A percentile compares a stretch with the other conserved stretches of the same genome.
Conservation (phyloP, 768 basidiomycete genomes). For the Guyanaporus albipodus region DNA sequence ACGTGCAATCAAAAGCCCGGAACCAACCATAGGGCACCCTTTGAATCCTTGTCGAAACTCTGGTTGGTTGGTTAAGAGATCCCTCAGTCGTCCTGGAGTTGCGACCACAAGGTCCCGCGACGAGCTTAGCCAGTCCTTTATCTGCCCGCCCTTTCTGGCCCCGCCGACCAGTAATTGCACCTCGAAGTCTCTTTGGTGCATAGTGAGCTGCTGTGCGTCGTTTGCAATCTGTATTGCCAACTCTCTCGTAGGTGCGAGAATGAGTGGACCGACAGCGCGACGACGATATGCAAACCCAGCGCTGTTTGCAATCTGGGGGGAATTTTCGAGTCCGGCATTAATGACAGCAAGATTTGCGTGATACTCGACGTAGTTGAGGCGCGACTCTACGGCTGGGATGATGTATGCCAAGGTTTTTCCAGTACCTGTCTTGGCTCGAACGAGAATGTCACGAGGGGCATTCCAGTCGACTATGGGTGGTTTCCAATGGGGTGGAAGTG, state of each 20-base stretch:
- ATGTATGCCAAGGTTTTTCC: constrained; percentile 90
- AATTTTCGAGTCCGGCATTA: constrained; percentile 40
- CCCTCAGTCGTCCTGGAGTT: constrained; percentile 85
- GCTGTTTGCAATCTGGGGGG: constrained; percentile 26
- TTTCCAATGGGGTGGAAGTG: neutral
- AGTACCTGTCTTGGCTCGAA: constrained; percentile 85
- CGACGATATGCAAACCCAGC: constrained; percentile 40
- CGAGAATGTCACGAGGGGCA: constrained; percentile 63
- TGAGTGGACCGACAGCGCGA: constrained; percentile 60
- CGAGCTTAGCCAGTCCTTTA: constrained; percentile 60
- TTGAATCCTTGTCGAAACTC: constrained; percentile 50
- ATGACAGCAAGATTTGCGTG: constrained; percentile 37
- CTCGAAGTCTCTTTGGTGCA: constrained; percentile 58
- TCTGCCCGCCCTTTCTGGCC: constrained; percentile 56
- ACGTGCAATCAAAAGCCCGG: neutral
- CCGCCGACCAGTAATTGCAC: constrained; percentile 81
- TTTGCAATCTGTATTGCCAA: constrained; percentile 86
- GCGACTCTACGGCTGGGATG: constrained; percentile 78
- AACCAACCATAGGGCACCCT: constrained; percentile 56
- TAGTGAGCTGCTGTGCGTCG: constrained; percentile 66
- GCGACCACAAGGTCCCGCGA: constrained; percentile 81
- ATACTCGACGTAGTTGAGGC: constrained; percentile 54
- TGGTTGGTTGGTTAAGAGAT: constrained; percentile 59
- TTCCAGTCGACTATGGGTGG: constrained; percentile 4
- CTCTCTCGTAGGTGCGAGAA: constrained; percentile 89